phyloP scores from a whole-genome alignment of 192 early-diverging fungal species.

The Neocallimastix lanati region DNA sequence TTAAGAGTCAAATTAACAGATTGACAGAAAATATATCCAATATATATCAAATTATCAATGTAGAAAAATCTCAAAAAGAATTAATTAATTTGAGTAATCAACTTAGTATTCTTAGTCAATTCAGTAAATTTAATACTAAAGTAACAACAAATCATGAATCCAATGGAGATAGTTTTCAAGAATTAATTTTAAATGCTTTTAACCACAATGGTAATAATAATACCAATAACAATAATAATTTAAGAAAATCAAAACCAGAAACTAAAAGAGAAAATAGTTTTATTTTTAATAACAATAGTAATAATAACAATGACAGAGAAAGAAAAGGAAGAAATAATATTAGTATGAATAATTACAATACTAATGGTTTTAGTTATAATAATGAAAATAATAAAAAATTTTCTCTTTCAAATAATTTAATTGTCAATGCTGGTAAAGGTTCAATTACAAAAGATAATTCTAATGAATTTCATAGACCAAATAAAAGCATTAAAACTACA shows the following conservation, averaged over 20 bases:
- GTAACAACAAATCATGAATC: no score
- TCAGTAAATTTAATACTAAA: neutral
- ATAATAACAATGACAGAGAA: neutral
- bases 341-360: neutral
- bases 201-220: neutral
- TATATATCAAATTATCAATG: neutral
- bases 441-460: neutral
- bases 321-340: neutral
- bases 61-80: neutral
- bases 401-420: neutral
- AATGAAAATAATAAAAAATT: neutral
- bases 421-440: no score
- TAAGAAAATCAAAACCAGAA: neutral
- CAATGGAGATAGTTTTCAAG: neutral
- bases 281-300: neutral
- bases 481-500: neutral
- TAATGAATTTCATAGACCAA: neutral
- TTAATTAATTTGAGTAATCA: neutral
- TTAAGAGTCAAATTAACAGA: neutral
- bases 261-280: neutral
- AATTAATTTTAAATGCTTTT: neutral
- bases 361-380: no score
- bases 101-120: neutral
- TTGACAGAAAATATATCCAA: neutral
- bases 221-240: neutral